phyloP scores from a whole-genome alignment of 768 basidiomycete genomes.

The Coprinopsis sp. region DNA sequence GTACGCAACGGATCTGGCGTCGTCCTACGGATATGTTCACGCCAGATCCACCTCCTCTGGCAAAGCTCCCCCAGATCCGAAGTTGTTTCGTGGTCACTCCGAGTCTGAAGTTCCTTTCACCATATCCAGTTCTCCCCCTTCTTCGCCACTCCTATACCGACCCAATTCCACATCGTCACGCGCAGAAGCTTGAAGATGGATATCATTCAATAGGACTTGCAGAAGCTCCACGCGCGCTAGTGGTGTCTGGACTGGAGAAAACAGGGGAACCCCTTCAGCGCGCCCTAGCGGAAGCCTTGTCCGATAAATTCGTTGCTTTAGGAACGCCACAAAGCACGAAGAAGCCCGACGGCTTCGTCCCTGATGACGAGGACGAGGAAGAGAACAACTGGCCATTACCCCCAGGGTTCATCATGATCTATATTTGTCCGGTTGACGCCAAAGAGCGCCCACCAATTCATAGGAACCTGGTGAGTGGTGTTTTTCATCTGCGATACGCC shows the following conservation, averaged over 20 bases:
- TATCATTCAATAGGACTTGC: too few relatives aligned
- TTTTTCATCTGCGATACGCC: too few relatives aligned
- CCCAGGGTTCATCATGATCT: constrained; percentile 65
- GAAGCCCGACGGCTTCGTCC: constrained; percentile 13
- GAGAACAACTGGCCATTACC: constrained; percentile 54
- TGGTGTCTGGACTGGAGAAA: constrained; percentile 69
- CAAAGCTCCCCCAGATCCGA: too few relatives aligned
- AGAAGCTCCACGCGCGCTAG: constrained; percentile 55
- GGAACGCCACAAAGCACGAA: constrained; percentile 12
- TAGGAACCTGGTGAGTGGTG: constrained; percentile 60
- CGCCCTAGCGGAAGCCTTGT: constrained; percentile 48
- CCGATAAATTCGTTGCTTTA: constrained; percentile 46
- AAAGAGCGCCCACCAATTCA: constrained; percentile 64
- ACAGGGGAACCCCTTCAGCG: constrained; percentile 51
- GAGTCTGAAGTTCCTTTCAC: constrained; percentile 10
- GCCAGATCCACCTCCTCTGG: constrained; percentile 34
- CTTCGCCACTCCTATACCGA: constrained; percentile 32
- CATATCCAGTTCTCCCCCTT: constrained; percentile 10
- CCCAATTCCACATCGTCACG: constrained; percentile 20
- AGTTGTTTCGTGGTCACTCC: too few relatives aligned
- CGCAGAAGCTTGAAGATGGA: too few relatives aligned
- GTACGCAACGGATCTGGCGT: too few relatives aligned
- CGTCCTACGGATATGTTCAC: too few relatives aligned
- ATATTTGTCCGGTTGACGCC: constrained; percentile 62
- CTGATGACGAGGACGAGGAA: constrained; percentile 27